Base-by-base conservation (phyloP, 768 basidiomycete species). In the Pseudohyphozyma bogoriensis region DNA sequence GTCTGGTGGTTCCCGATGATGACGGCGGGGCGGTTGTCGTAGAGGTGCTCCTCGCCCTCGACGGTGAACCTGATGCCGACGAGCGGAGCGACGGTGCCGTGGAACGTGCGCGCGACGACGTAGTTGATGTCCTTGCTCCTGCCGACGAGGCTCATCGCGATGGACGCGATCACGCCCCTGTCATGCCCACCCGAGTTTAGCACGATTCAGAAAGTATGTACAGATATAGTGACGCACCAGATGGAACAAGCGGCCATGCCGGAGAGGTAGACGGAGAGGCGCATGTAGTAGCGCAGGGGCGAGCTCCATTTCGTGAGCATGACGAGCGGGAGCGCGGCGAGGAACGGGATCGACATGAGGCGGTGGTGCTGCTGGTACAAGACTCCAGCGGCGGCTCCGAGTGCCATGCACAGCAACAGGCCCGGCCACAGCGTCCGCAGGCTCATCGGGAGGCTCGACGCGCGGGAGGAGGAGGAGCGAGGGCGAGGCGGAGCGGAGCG, bases 1-100 rank as follows among this genome's bases (percentile, higher is more conserved):
- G 85, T 90, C 77, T 97, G 93, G 72, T 97, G 93, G 72, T 96
- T 97, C 16, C 80, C 82, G 71, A 96, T 80, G 31, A 89, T 56
- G 24, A 71, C 65, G n/a, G 62, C 65, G 0, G 68, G 68, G 10
- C 42, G 49, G 52, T 78, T 76, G 15, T 69, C 68, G n/a, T 78
- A 79, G 47, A 97, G 76, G 72, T 91, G 76, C 71, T 97, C 89
- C 71, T 82, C 82, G 15, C 90, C 91, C 72, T 97, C 91, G 36
- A 97, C 79, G 59, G 83, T 81, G 68, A 95, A 76, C 49, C 75
- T 73, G 63, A 92, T 74, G 66, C 83, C 85, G 47, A 93, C 71
- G 3, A 82, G 71, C 22, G 79, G 81, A 36, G 82, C 79, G 51
- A 83, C 82, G 57, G 87, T 59, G 49, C 72, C 68, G 76, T 93